These are phyloP conservation scores for Litchi chinensis DNA, from an alignment of 345 rosid genomes.

Conservation along the genomic window DNA sequence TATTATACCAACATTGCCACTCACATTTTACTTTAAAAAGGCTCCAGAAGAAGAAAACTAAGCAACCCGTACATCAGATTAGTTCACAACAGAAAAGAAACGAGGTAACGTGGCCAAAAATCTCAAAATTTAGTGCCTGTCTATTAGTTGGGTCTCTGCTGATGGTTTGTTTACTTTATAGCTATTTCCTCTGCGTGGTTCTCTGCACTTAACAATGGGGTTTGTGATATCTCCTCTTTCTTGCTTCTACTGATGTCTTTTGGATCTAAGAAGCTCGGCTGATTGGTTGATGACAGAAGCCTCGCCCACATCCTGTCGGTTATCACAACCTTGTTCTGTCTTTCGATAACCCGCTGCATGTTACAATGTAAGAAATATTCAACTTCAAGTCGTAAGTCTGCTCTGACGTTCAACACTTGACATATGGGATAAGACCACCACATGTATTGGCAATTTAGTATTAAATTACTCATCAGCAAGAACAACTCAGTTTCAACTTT, in stretches of 20 bases:
- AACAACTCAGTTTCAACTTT: background rate
- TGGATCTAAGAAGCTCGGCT: conserved; percentile 66
- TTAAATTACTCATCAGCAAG: too few species aligned
- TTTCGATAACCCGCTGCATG: conserved; percentile 61
- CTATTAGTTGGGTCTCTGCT: background rate
- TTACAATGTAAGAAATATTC: background rate
- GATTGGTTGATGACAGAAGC: conserved; percentile 70
- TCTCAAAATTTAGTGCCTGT: background rate
- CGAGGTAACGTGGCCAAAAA: background rate
- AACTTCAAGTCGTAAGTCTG: background rate
- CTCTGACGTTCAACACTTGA: too few species aligned
- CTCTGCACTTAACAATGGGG: background rate
- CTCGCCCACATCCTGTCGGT: conserved; percentile 89
- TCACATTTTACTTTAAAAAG: background rate
- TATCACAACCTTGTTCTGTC: conserved; percentile 64
- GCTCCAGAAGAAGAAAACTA: background rate
- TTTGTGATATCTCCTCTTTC: conserved; percentile 14
- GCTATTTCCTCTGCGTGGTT: background rate
- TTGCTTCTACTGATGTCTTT: conserved; percentile 30
- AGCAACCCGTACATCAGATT: too few species aligned
- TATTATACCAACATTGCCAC: too few species aligned
- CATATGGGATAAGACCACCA: too few species aligned
- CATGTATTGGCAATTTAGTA: background rate
- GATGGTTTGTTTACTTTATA: background rate
- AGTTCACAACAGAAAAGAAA: background rate